Evolutionary conservation across 1,284 basidiomycete species (phyloP), one percentile per base, ranked within the genome.

Genomic region (Leccinum ponderosum): DNA sequence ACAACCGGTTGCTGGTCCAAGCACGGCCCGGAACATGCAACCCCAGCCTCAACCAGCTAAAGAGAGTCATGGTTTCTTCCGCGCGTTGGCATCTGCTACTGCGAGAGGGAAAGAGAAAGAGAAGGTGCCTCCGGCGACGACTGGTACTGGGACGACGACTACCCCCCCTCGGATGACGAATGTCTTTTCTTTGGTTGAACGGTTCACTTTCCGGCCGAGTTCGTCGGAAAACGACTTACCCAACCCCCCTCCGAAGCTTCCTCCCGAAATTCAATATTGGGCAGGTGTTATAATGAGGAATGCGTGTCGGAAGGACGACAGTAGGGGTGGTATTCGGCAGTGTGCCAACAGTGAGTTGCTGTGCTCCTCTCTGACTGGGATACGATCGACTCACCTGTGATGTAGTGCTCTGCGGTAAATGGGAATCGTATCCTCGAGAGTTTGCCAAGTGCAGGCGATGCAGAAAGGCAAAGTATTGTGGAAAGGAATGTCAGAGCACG

Each of bases 221-320:
- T 87, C 91, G 20, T 86, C 87, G 1, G 93, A 95, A 72, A 83
- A 84, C 29, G 85, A 89, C 66, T 78, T 93, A 62, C 84, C 85
- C 6, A 86, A 87, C 65, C 87, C 87, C 0, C 87, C 87, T 14
- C 87, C 88, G 4, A 81, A 82, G 59, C 81, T 98, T 5, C 94
- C 95, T 0, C 82, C 83, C 22, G 96, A 98, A 75, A 97, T 99
- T 56, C 95, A 98, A 78, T 98, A 98, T 73, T 99, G 97, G 97
- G 97, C 97, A 0, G 95, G 96, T 3, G 97, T 98, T 12, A 98
- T 98, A 71, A 99, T 99, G 97, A 86, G 97, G 57, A 99, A 99
- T 73, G 97, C 97, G 6, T 99, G 97, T 77, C 83, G 97, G 73
- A 99, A 99, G 81, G 97, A 99, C 72, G 96, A 98, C 64, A 86